These are phyloP conservation scores for Suhomyces wounanorum DNA, from an alignment of 1,139 yeast species.

Conservation along the genomic window DNA sequence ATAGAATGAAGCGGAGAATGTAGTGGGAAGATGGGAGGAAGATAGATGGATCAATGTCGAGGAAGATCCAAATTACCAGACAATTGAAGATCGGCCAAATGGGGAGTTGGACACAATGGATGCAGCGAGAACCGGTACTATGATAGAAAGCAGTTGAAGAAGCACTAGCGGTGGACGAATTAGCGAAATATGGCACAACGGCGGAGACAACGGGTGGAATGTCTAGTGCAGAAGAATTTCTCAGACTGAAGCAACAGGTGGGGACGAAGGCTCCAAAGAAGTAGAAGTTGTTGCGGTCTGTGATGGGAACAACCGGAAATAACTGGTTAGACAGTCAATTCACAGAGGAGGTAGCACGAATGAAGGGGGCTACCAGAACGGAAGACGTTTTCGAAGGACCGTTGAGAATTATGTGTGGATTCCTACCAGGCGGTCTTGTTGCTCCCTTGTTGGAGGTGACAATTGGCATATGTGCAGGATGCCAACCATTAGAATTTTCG, in stretches of 20 bases:
- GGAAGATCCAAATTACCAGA: neutral
- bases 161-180: neutral
- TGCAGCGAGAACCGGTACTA: neutral
- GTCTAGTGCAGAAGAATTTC: neutral
- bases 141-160: neutral
- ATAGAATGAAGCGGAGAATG: neutral
- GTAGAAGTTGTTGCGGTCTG: neutral
- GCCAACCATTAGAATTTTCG: constrained; percentile 3
- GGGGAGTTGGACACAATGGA: neutral
- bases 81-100: neutral
- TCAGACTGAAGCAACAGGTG: neutral
- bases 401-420: neutral
- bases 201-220: neutral
- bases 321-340: neutral
- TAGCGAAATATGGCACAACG: neutral
- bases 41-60: neutral
- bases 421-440: constrained; percentile 3
- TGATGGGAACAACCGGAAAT: neutral
- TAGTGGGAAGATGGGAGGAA: neutral
- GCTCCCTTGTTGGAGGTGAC: constrained; percentile 7
- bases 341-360: neutral
- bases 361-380: neutral
- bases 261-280: neutral
- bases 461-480: constrained; percentile 5
- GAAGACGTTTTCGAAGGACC: neutral